Evolutionary conservation across 108 stramenopile species (phyloP).

Genomic region (Discostella pseudostelligera): DNA sequence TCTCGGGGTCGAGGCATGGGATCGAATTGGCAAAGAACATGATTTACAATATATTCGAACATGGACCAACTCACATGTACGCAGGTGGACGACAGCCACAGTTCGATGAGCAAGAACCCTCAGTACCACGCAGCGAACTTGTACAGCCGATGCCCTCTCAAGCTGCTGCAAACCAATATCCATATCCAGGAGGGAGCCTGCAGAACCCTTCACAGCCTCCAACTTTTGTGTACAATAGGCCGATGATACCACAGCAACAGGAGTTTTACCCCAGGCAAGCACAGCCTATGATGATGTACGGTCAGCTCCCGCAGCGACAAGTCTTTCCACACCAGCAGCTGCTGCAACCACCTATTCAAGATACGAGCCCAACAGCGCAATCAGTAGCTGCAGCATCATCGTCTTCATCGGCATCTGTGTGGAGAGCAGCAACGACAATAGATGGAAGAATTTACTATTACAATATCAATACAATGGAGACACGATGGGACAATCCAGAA

Average conservation of each 20-base stretch:
- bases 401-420: too few relatives aligned
- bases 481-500: background rate
- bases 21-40: slow-evolving; percentile 7
- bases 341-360: background rate
- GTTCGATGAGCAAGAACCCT: background rate
- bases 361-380: background rate
- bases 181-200: too few relatives aligned
- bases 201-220: too few relatives aligned
- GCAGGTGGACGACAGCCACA: background rate
- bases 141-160: background rate
- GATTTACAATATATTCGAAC: background rate
- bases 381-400: background rate
- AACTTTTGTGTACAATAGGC: background rate
- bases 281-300: background rate
- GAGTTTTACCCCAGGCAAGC: background rate
- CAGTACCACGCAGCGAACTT: background rate
- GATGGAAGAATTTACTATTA: slow-evolving; percentile 11
- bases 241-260: background rate
- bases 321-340: background rate
- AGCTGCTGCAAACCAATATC: background rate
- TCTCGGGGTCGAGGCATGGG: background rate
- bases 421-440: background rate
- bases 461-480: slow-evolving; percentile 5
- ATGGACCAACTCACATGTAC: background rate
- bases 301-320: background rate